Base-by-base conservation (phyloP, 306 rosid species). In the Lablab purpureus region DNA sequence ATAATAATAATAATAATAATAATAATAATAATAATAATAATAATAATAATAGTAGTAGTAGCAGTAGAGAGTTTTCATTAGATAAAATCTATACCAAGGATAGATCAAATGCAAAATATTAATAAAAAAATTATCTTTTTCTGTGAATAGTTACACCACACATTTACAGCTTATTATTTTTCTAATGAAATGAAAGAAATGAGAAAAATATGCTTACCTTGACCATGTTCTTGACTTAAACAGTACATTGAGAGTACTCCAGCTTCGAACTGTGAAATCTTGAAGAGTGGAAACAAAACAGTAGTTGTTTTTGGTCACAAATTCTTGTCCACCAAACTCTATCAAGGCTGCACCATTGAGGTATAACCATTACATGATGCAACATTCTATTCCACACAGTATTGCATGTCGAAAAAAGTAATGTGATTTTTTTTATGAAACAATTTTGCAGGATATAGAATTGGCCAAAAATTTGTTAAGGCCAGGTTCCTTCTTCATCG, bases 371-470 rank as follows among this genome's bases (percentile, higher is more conserved):
- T n/a, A n/a, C 30, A 6, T n/a, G 21, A n/a, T 4, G 45, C 45
- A 40, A 40, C 13, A 10, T 40, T 40, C 13, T 40, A 40, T 40
- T 40, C 45, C 13, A 40, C 3, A 9, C 0, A 36, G 9, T 13
- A 47, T 14, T 47, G 6, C n/a, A 17, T 7, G 55, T n/a, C 2
- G 1, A 5, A 51, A 50, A 51, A 18, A 40, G 0, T 9, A 40
- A 10, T 40, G 2, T 40, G n/a, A 0, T 40, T 40, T 9, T 37
- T 37, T 12, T 12, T 43, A 43, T 0, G 12, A 52, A 52, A 52
- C 18, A n/a, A 63, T 84, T 73, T 74, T 19, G 69, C 52, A 91
- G 97, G 94, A 91, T 82, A 21, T 82, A 10, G 94, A 88, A 45
- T 65, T 89, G 46, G 87, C 82, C 7, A 80, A 75, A 76, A 43